phyloP scores from a whole-genome alignment of 169 alveolate genomes.

The Cryptosporidium viatorum region DNA sequence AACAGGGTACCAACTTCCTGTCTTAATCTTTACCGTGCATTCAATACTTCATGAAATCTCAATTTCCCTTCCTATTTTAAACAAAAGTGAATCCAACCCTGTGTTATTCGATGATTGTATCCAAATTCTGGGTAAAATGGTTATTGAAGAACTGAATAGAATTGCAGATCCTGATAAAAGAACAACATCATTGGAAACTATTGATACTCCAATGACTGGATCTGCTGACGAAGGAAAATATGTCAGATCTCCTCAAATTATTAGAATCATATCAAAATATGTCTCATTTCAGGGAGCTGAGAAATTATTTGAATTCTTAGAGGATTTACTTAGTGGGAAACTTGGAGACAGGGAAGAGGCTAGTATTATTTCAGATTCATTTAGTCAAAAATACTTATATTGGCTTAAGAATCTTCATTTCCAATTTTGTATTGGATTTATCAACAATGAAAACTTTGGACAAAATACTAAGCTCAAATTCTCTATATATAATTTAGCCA shows the following conservation, averaged over 20 bases:
- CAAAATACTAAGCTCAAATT: constrained; percentile 19
- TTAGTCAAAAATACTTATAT: constrained; percentile 53
- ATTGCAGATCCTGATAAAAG: constrained; percentile 71
- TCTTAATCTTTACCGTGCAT: constrained; percentile 48
- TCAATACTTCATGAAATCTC: constrained; percentile 55
- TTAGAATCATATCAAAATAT: constrained; percentile 20
- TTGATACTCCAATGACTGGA: constrained; percentile 69
- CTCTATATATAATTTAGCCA: constrained; percentile 36
- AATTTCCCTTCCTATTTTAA: not conserved
- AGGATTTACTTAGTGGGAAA: constrained; percentile 26
- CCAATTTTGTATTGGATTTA: constrained; percentile 63
- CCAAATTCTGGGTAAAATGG: constrained; percentile 1
- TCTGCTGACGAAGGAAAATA: constrained; percentile 62
- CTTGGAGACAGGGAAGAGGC: constrained; percentile 42
- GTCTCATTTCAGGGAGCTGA: constrained; percentile 28
- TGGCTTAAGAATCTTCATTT: constrained; percentile 30
- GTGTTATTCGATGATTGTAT: constrained; percentile 27
- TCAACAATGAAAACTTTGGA: constrained; percentile 22
- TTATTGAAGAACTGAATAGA: constrained; percentile 55
- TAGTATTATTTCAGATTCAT: constrained; percentile 54
- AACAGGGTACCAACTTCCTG: constrained; percentile 60
- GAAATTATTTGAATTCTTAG: constrained; percentile 16
- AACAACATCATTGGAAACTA: constrained; percentile 49
- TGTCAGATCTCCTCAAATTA: constrained; percentile 49
- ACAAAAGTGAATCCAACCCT: not conserved